Evolutionary conservation across 306 rosid species (phyloP).

Genomic region (Cicer cuneatum): DNA sequence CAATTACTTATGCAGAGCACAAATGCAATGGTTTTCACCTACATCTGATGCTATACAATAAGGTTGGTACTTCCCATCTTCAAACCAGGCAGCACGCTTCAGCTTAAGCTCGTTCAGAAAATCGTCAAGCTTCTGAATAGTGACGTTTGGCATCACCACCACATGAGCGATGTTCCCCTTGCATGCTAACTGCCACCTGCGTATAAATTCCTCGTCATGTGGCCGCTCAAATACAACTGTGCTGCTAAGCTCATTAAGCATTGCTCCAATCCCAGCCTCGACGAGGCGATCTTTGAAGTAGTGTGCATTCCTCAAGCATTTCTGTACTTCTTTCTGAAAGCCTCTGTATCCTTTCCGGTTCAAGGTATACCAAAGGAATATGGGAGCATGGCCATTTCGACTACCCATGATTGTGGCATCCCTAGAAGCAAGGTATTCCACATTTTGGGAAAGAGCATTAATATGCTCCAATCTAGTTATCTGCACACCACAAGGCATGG

Average conservation of each 20-base stretch:
- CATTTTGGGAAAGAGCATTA: conserved; percentile 60
- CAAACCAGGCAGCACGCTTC: conserved; percentile 55
- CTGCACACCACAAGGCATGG: conserved; percentile 72
- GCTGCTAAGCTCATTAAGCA: conserved; percentile 66
- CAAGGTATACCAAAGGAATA: conserved; percentile 65
- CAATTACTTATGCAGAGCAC: conserved; percentile 52
- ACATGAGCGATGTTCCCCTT: conserved; percentile 65
- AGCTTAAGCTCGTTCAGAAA: conserved; percentile 53
- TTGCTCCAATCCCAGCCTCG: conserved; percentile 58
- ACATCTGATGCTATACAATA: conserved; percentile 57
- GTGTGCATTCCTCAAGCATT: conserved; percentile 60
- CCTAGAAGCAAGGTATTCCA: conserved; percentile 64
- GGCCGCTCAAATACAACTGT: conserved; percentile 68
- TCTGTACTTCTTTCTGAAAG: conserved; percentile 66
- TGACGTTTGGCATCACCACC: conserved; percentile 64
- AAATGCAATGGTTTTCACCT: conserved; percentile 52
- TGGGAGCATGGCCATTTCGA: conserved; percentile 68
- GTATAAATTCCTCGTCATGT: conserved; percentile 59
- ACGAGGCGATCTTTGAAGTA: conserved; percentile 58
- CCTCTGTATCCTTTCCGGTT: conserved; percentile 64
- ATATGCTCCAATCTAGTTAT: conserved; percentile 57
- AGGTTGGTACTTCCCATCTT: conserved; percentile 51
- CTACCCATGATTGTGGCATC: conserved; percentile 70
- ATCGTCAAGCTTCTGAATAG: conserved; percentile 56
- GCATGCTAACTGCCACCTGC: conserved; percentile 66